Conservation (phyloP, 495 filamentous ascomycete species). For the Aspergillus affinis region DNA sequence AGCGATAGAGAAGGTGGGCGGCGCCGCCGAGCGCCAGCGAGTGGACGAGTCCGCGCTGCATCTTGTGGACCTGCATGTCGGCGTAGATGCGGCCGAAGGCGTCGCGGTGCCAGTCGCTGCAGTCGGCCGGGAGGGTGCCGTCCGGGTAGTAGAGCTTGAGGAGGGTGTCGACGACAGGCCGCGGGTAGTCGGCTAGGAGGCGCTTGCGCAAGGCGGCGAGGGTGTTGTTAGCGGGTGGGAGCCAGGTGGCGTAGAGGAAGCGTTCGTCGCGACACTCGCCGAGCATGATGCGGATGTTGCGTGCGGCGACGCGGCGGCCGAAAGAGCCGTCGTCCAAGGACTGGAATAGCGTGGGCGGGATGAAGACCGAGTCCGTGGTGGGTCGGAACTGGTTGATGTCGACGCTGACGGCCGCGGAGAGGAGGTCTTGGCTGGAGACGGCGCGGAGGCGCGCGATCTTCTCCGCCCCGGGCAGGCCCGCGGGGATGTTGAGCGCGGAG, state of each 20-base stretch:
- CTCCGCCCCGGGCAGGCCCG: constrained; percentile 33
- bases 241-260: constrained; percentile 49
- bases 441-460: constrained; percentile 49
- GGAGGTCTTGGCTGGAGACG: constrained; percentile 34
- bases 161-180: constrained; percentile 39
- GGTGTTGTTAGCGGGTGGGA: constrained; percentile 38
- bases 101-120: constrained; percentile 38
- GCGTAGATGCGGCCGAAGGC: constrained; percentile 58
- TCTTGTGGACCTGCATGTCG: constrained; percentile 54
- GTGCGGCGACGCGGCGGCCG: constrained; percentile 36
- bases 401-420: constrained; percentile 40
- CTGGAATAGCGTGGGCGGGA: constrained; percentile 43
- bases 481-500: constrained; percentile 43
- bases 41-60: constrained; percentile 43
- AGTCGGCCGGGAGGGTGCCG: constrained; percentile 26
- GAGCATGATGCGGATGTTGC: constrained; percentile 50
- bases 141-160: constrained; percentile 45
- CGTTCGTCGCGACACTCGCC: constrained; percentile 58
- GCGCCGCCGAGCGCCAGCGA: constrained; percentile 30
- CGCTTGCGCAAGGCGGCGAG: constrained; percentile 40
- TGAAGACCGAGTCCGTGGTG: constrained; percentile 49
- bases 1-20: constrained; percentile 37
- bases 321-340: constrained; percentile 51
- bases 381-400: constrained; percentile 54
- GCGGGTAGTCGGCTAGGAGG: constrained; percentile 55